These are phyloP conservation scores for Hymenoscyphus scutula DNA, from an alignment of 2,329 filamentous ascomycete species.

Conservation along the genomic window DNA sequence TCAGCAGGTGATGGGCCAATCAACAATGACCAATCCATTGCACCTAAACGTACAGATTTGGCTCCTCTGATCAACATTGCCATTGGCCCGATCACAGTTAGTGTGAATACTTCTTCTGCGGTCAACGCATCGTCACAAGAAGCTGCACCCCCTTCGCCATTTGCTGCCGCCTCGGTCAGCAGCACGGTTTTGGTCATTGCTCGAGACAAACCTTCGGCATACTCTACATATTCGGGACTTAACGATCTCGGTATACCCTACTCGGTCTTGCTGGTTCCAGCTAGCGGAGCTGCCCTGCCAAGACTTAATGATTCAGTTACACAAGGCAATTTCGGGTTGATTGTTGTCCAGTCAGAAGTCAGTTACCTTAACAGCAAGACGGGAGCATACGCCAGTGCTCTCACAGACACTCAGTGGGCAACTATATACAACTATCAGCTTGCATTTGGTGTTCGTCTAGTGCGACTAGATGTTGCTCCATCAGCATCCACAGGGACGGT, in stretches of 20 bases:
- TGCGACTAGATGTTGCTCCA: constrained; percentile 56
- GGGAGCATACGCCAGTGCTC: constrained; percentile 14
- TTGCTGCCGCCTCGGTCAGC: constrained; percentile 6
- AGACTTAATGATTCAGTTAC: constrained; percentile 45
- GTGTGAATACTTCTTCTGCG: constrained; percentile 12
- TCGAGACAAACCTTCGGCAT: constrained; percentile 47
- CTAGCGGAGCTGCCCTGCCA: constrained; percentile 49
- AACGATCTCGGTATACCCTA: constrained; percentile 60
- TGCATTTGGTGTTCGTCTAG: constrained; percentile 56
- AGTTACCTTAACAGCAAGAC: constrained; percentile 16
- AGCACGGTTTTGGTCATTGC: constrained; percentile 56
- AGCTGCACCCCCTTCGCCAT: background rate
- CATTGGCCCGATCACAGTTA: constrained; percentile 7
- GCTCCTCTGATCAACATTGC: constrained; percentile 11
- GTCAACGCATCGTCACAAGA: background rate
- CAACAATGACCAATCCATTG: constrained; percentile 20
- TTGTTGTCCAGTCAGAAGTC: constrained; percentile 40
- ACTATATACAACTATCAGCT: constrained; percentile 55
- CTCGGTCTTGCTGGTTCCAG: constrained; percentile 51
- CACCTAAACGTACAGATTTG: background rate
- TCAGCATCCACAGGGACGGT: constrained; percentile 45
- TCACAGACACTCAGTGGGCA: constrained; percentile 55
- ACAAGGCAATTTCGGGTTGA: constrained; percentile 56
- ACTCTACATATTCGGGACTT: constrained; percentile 50
- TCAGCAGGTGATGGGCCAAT: constrained; percentile 9